These are phyloP conservation scores for Aspergillus proliferans DNA, from an alignment of 2,329 filamentous ascomycete species.

Conservation along the genomic window DNA sequence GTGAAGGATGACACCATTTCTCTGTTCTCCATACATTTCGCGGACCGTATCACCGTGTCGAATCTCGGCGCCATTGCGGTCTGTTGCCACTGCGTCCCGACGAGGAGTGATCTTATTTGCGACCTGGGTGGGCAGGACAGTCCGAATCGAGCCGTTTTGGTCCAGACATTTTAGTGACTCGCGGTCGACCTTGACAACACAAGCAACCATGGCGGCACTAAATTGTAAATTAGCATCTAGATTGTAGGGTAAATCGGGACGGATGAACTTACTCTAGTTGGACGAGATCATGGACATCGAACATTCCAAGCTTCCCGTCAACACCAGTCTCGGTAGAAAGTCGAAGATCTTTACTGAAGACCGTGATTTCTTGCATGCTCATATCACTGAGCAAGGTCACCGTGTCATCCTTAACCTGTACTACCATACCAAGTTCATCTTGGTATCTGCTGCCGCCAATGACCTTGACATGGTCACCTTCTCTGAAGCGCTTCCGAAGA, in stretches of 20 bases:
- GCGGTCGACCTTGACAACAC: conserved; percentile 89
- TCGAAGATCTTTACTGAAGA: conserved; percentile 94
- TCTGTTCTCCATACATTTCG: conserved; percentile 77
- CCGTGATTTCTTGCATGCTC: conserved; percentile 86
- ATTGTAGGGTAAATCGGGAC: not conserved
- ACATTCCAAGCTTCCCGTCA: conserved; percentile 75
- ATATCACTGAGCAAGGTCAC: conserved; percentile 92
- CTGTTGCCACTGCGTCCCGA: conserved; percentile 80
- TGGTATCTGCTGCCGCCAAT: conserved; percentile 91
- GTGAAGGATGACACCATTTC: conserved; percentile 83
- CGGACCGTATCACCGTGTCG: conserved; percentile 86
- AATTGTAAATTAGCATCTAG: conserved; percentile 20
- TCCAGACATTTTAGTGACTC: conserved; percentile 87
- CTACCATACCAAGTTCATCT: conserved; percentile 95
- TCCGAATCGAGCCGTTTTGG: conserved; percentile 76
- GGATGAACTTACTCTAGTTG: conserved; percentile 68
- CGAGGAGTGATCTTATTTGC: conserved; percentile 79
- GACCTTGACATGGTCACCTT: conserved; percentile 97
- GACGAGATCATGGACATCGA: conserved; percentile 85
- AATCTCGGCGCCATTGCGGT: conserved; percentile 89
- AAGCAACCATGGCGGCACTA: conserved; percentile 78
- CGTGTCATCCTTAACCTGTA: conserved; percentile 84
- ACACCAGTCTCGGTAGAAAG: conserved; percentile 89
- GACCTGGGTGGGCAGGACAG: conserved; percentile 83
- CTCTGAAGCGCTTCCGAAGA: conserved; percentile 82